phyloP scores from a whole-genome alignment of 345 rosid species.

The Citrus reticulata region DNA sequence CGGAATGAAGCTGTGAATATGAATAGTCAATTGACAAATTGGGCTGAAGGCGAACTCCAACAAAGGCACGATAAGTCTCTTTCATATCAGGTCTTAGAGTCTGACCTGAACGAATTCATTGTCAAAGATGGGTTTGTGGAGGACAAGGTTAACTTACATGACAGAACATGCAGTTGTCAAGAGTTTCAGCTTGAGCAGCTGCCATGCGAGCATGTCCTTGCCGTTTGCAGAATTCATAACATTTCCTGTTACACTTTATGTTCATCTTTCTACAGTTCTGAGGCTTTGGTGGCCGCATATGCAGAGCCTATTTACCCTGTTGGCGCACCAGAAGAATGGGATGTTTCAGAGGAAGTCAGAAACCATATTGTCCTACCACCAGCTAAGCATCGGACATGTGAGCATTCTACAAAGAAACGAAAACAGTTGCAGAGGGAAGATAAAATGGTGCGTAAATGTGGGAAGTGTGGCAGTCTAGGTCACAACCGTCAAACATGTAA shows the following conservation, averaged over 20 bases:
- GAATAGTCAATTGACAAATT: constrained; percentile 4
- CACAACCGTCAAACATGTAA: constrained; percentile 3
- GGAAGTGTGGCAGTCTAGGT: neutral
- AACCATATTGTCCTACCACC: neutral
- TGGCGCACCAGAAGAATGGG: neutral
- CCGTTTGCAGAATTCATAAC: neutral
- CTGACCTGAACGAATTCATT: neutral
- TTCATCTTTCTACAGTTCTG: neutral
- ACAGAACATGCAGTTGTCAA: neutral
- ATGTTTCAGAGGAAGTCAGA: neutral
- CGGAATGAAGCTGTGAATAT: neutral
- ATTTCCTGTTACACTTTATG: neutral
- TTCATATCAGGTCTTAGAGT: neutral
- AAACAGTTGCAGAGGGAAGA: neutral
- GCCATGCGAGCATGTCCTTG: constrained; percentile 2
- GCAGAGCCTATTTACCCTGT: constrained; percentile 1
- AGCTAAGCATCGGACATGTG: neutral
- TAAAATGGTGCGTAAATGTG: neutral
- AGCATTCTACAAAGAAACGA: neutral
- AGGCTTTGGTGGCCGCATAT: neutral
- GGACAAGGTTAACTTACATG: neutral
- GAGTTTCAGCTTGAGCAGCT: neutral
- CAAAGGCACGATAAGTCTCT: neutral
- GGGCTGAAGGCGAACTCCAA: constrained; percentile 6
- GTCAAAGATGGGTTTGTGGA: constrained; percentile 1